These are phyloP conservation scores for Rhodotorula sp. DNA, from an alignment of 1,284 basidiomycete genomes.

Conservation along the genomic window DNA sequence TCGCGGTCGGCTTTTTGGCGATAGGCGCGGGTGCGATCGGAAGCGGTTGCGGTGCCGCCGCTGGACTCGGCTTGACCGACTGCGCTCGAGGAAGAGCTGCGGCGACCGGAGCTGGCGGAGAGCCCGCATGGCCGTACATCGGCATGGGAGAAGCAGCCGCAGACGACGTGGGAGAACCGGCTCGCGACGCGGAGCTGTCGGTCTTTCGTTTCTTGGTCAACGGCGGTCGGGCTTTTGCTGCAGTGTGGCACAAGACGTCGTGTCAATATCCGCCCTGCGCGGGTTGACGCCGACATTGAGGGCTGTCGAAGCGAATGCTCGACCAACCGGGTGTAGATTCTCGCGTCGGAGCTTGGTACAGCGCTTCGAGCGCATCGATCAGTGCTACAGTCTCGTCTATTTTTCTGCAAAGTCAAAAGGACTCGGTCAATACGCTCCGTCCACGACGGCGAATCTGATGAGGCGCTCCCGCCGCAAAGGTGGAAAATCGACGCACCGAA, in stretches of 20 bases:
- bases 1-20: constrained; percentile 25
- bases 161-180: constrained; percentile 25
- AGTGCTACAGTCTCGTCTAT: constrained; percentile 26
- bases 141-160: constrained; percentile 26
- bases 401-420: constrained; percentile 3
- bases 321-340: neutral
- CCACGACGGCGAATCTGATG: neutral
- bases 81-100: neutral
- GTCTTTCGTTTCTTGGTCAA: constrained; percentile 29
- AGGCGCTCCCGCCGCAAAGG: no score
- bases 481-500: constrained; percentile 21
- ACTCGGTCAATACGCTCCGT: no score
- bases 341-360: neutral
- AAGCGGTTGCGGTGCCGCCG: neutral
- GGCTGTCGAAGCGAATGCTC: neutral
- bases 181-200: constrained; percentile 21
- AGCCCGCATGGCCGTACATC: constrained; percentile 6
- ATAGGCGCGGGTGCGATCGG: constrained; percentile 9
- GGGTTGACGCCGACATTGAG: neutral
- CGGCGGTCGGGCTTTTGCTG: constrained; percentile 6
- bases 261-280: neutral
- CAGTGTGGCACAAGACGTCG: neutral
- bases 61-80: constrained; percentile 6
- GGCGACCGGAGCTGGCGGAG: constrained; percentile 4
- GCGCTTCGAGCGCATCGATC: constrained; percentile 25